These are phyloP conservation scores for Aureobasidium vineae DNA, from an alignment of 2,329 filamentous ascomycete genomes.

Conservation along the genomic window DNA sequence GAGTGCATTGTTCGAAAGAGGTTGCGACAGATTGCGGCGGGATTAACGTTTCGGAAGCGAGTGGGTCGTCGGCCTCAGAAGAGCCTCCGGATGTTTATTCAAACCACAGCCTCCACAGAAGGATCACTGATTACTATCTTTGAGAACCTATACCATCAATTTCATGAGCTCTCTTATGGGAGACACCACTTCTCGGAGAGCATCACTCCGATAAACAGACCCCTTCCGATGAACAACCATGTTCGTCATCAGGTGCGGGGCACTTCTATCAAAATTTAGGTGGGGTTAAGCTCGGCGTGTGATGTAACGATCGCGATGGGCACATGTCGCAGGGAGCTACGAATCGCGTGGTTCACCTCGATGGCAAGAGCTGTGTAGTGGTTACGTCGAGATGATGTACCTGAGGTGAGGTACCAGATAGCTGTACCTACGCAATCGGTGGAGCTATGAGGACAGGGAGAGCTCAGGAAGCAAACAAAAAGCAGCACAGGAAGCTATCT, in stretches of 20 bases:
- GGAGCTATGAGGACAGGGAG: not conserved
- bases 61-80: not conserved
- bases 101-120: not conserved
- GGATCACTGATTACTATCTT: no score
- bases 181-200: not conserved
- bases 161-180: not conserved
- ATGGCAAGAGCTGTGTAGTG: not conserved
- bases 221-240: not conserved
- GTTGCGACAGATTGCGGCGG: slow-evolving; percentile 11
- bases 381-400: slow-evolving; percentile 11
- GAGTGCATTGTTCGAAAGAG: slow-evolving; percentile 1
- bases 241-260: slow-evolving; percentile 12
- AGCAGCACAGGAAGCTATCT: slow-evolving; percentile 15
- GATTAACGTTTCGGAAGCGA: slow-evolving; percentile 12
- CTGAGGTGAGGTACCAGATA: not conserved
- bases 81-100: slow-evolving; percentile 7
- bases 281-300: not conserved
- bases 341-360: not conserved
- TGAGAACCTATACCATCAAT: not conserved
- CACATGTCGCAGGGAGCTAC: slow-evolving; percentile 1
- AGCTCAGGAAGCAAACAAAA: slow-evolving; percentile 13
- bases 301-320: slow-evolving; percentile 18
- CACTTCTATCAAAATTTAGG: not conserved
- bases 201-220: not conserved
- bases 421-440: slow-evolving; percentile 5